These are phyloP conservation scores for Sphagnum tenellum DNA, from an alignment of 225 moss, liverwort and hornwort species.

Conservation along the genomic window DNA sequence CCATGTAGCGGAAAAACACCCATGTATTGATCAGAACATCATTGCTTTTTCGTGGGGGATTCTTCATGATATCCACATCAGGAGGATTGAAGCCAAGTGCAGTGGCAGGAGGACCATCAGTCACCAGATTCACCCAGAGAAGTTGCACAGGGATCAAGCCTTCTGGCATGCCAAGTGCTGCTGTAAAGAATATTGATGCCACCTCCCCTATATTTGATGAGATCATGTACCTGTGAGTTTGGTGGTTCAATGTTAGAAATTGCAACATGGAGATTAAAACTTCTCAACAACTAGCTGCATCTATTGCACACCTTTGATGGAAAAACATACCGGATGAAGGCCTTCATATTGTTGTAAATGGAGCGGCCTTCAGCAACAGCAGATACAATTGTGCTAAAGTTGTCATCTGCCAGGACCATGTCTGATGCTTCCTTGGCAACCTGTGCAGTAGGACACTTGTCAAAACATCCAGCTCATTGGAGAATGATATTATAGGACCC, in stretches of 20 bases:
- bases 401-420: constrained; percentile 97
- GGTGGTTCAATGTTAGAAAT: no score
- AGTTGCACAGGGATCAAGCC: constrained; percentile 90
- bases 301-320: neutral
- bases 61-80: constrained; percentile 80
- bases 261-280: no score
- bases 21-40: constrained; percentile 78
- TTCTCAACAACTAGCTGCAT: neutral
- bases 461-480: no score
- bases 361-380: constrained; percentile 93
- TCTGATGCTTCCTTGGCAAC: constrained; percentile 96
- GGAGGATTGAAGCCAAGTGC: constrained; percentile 97
- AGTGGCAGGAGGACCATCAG: constrained; percentile 96
- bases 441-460: constrained; percentile 14
- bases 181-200: constrained; percentile 87
- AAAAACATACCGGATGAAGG: constrained; percentile 66
- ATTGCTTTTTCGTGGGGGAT: constrained; percentile 73
- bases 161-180: constrained; percentile 90
- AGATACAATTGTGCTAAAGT: constrained; percentile 87
- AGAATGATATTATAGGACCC: no score
- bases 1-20: constrained; percentile 95
- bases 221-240: constrained; percentile 72
- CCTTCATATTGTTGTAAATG: constrained; percentile 95
- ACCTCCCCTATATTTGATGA: constrained; percentile 97
- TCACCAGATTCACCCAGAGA: constrained; percentile 94